Evolutionary conservation across 2,329 filamentous ascomycete species (phyloP).

Genomic region (Fusarium guadeloupense): DNA sequence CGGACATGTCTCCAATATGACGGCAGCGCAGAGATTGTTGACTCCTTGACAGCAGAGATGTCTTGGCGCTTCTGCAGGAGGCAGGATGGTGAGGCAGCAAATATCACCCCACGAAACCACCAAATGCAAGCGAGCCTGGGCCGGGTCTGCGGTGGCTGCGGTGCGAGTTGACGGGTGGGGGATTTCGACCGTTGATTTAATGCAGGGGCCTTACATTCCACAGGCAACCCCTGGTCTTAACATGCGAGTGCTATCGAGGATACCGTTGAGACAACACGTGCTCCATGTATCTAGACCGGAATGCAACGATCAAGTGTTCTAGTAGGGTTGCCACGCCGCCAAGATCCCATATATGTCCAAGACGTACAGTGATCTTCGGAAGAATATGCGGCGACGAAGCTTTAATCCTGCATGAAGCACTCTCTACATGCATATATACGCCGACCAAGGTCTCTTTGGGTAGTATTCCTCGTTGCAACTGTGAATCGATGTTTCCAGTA

Average conservation of each 20-base stretch:
- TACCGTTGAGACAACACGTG: constrained; percentile 6
- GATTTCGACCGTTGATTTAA: constrained; percentile 38
- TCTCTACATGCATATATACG: neutral
- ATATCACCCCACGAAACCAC: constrained; percentile 43
- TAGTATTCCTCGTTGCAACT: neutral
- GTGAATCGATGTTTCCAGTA: neutral
- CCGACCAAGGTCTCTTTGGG: neutral
- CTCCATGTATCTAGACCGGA: constrained; percentile 29
- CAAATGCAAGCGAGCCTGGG: constrained; percentile 38
- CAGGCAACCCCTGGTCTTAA: constrained; percentile 26
- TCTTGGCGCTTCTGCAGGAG: constrained; percentile 30
- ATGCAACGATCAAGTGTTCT: constrained; percentile 17
- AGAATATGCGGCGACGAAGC: constrained; percentile 8
- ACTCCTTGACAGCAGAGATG: constrained; percentile 5
- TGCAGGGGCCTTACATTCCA: constrained; percentile 36
- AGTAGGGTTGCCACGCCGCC: constrained; percentile 21
- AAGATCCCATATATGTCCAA: constrained; percentile 7
- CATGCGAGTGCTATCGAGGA: constrained; percentile 36
- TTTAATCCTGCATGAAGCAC: constrained; percentile 26
- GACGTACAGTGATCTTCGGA: constrained; percentile 14
- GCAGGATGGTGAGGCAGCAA: constrained; percentile 37
- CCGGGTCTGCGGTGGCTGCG: constrained; percentile 39
- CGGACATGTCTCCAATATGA: constrained; percentile 18
- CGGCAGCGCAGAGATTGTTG: constrained; percentile 13
- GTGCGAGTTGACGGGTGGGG: constrained; percentile 36